Base-by-base conservation (phyloP, 495 filamentous ascomycete genomes). In the Penicillium coprophilum region DNA sequence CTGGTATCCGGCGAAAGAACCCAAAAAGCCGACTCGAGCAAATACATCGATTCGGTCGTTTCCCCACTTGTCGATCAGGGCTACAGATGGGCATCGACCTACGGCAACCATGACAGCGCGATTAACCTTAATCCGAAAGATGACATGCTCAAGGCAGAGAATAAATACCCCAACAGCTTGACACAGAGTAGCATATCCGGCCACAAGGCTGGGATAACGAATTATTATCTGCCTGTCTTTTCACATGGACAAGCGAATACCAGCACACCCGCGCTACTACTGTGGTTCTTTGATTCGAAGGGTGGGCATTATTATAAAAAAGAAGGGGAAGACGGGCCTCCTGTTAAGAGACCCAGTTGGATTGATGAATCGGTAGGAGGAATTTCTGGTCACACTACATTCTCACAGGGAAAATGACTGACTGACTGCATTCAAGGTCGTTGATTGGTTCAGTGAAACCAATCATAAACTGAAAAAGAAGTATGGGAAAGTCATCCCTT, bases 281-380 rank as follows among this genome's bases (percentile, higher is more conserved):
- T 91, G 30, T 92, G 86, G 85, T 91, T 91, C 72, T 91, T 92
- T 61, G 88, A 92, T 65, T 82, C 77, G 50, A 78, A 79, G 32
- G 87, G 87, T 36, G 88, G 88, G 0, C 75, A 74, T 44, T 60
- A 71, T 24, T 84, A 78, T 60, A 80, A 85, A 41, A 57, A 71
- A 13, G 51, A 54, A 28, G 57, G 59, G 8, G 50, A 70, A 0
- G 46, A 69, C 47, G 68, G 77, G 15, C 63, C 65, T 8, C 60
- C 77, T 12, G 59, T 73, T 11, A 41, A 54, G 9, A 59, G 71
- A 23, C 64, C 63, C 1, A 69, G 78, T 36, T 79, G 71, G 67
- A 71, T 81, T 9, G 67, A 74, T 57, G 49, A 63, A 21, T 60
- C 55, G 12, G 69, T 68, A 60, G 19, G 53, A 15, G 3, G 6